Conservation (phyloP, 163 green algal genomes). For the Prototheca wickerhamii region DNA sequence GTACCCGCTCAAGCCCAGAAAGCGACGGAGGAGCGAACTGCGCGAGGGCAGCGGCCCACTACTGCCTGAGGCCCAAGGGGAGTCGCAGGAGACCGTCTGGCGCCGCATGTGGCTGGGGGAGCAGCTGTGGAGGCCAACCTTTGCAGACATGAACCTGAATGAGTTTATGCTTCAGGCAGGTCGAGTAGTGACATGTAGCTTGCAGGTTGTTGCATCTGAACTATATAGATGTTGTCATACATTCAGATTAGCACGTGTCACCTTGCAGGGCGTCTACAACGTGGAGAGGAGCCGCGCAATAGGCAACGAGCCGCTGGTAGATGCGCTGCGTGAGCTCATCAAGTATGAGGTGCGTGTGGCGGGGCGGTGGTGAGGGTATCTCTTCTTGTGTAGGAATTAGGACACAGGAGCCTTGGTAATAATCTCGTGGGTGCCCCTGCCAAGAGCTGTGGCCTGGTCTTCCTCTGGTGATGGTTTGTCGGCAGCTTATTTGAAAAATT, state of each 20-base stretch:
- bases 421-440: neutral
- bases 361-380: neutral
- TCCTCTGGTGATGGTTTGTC: neutral
- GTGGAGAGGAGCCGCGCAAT: slow-evolving; percentile 5
- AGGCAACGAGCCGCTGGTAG: slow-evolving; percentile 17
- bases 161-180: slow-evolving; percentile 15
- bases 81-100: neutral
- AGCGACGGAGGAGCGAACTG: no score
- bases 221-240: neutral
- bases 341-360: slow-evolving; percentile 10
- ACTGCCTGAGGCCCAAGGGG: neutral
- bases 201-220: neutral
- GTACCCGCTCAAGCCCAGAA: no score
- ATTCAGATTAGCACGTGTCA: neutral
- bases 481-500: neutral
- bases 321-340: slow-evolving; percentile 12
- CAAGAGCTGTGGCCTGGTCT: neutral
- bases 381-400: no score
- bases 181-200: neutral
- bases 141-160: neutral
- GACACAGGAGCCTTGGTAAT: neutral
- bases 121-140: slow-evolving; percentile 3
- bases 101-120: neutral
- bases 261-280: slow-evolving; percentile 2
- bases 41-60: neutral